A percentile compares a stretch with the other conserved stretches of the same genome.
Evolutionary conservation across 768 basidiomycete genomes (phyloP).

Genomic region (Cyathus striatus): DNA sequence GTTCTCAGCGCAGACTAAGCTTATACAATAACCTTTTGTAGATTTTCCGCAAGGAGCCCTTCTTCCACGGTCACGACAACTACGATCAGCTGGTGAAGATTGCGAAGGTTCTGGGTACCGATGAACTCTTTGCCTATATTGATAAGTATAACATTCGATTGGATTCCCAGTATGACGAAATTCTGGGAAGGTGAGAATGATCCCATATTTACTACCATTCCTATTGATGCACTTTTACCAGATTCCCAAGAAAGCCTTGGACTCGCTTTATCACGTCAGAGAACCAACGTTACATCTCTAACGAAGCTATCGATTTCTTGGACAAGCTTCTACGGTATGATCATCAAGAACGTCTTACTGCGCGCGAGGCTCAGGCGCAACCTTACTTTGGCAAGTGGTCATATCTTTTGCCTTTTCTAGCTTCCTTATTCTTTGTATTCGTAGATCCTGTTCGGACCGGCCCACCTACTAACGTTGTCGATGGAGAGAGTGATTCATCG

Average conservation of each 20-base stretch:
- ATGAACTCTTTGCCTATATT: conserved; percentile 88
- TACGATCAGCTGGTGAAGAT: conserved; percentile 99
- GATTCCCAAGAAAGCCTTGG: conserved; percentile 95
- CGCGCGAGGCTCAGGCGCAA: conserved; percentile 87
- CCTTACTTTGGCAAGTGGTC: conserved; percentile 77
- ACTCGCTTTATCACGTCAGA: conserved; percentile 91
- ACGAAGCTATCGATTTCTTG: conserved; percentile 93
- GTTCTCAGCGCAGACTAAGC: too few relatives aligned
- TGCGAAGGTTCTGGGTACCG: conserved; percentile 94
- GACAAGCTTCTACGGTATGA: conserved; percentile 96
- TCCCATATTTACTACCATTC: background rate
- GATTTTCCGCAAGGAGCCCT: conserved; percentile 99
- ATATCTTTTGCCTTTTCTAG: conserved; percentile 6
- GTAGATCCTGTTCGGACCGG: conserved; percentile 64
- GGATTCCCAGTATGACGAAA: conserved; percentile 93
- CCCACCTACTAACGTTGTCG: conserved; percentile 36
- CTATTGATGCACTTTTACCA: conserved; percentile 18
- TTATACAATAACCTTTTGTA: conserved; percentile 20
- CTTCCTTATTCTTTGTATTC: conserved; percentile 9
- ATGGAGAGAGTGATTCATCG: conserved; percentile 63
- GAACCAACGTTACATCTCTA: conserved; percentile 94
- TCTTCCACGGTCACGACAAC: conserved; percentile 99
- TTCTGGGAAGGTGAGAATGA: conserved; percentile 68
- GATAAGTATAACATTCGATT: conserved; percentile 95
- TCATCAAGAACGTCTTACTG: conserved; percentile 94